Conservation (phyloP, 768 basidiomycete species). For the Tulasnella sp. region DNA sequence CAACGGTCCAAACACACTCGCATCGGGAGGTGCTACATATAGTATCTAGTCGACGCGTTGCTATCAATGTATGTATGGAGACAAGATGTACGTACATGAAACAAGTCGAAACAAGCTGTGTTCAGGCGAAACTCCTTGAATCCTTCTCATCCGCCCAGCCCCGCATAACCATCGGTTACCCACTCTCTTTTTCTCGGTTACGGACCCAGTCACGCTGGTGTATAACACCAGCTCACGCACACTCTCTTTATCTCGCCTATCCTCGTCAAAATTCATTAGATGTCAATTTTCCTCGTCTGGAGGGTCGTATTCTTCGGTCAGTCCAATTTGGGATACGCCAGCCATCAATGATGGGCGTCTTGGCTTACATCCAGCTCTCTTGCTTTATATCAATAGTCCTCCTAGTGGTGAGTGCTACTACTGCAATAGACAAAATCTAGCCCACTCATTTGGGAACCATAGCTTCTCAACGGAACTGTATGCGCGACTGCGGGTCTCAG, state of each 20-base stretch:
- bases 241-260: neutral
- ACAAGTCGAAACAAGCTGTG: too few species aligned
- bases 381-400: neutral
- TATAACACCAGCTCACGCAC: neutral
- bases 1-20: too few species aligned
- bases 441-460: neutral
- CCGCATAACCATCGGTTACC: neutral
- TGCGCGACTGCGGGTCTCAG: neutral
- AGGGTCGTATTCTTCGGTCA: conserved; percentile 11
- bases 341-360: neutral
- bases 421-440: neutral
- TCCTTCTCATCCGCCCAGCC: neutral
- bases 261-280: neutral
- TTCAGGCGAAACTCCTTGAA: too few species aligned
- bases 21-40: too few species aligned
- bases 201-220: conserved; percentile 9
- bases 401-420: conserved; percentile 1
- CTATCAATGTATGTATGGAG: too few species aligned
- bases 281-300: conserved; percentile 3
- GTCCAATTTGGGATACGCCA: neutral
- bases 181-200: neutral
- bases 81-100: neutral
- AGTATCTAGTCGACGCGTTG: too few species aligned
- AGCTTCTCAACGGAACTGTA: conserved; percentile 12
- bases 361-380: neutral